A percentile compares a stretch with the other conserved stretches of the same genome.
Evolutionary conservation across 768 basidiomycete species (phyloP).

Genomic region (Udeniomyces megalosporus): DNA sequence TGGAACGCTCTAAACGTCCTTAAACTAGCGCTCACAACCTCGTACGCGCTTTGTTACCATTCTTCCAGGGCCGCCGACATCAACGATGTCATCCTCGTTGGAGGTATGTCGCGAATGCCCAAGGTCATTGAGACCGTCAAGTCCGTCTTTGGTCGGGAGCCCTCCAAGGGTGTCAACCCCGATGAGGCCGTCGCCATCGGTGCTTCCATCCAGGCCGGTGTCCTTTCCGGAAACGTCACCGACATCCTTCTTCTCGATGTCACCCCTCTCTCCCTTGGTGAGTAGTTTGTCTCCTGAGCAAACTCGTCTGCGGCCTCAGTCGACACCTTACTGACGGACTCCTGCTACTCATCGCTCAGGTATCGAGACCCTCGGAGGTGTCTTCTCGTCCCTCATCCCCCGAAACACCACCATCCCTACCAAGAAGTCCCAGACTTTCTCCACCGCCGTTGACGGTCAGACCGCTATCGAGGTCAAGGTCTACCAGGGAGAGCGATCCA

Average conservation of each 20-base stretch:
- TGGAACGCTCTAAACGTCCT: too few relatives aligned
- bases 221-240: constrained; percentile 87
- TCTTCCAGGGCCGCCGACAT: constrained; percentile 49
- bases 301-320: too few relatives aligned
- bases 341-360: constrained; percentile 27
- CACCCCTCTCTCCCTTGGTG: constrained; percentile 73
- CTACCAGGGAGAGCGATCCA: constrained; percentile 97
- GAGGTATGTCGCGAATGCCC: constrained; percentile 98
- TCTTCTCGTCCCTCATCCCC: constrained; percentile 97
- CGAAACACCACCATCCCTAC: constrained; percentile 99
- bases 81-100: constrained; percentile 92
- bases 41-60: background rate
- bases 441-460: constrained; percentile 96
- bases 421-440: constrained; percentile 98
- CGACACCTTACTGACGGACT: background rate
- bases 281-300: constrained; percentile 17
- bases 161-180: constrained; percentile 97
- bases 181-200: constrained; percentile 98
- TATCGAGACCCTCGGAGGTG: constrained; percentile 95
- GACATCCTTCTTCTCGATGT: constrained; percentile 60
- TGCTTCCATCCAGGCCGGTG: constrained; percentile 95
- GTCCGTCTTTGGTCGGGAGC: constrained; percentile 82
- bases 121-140: constrained; percentile 88
- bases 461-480: constrained; percentile 99
- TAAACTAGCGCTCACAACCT: background rate